A percentile compares a stretch with the other conserved stretches of the same genome.
phyloP scores from a whole-genome alignment of 352 stramenopile genomes.

The Phytophthora quininea region DNA sequence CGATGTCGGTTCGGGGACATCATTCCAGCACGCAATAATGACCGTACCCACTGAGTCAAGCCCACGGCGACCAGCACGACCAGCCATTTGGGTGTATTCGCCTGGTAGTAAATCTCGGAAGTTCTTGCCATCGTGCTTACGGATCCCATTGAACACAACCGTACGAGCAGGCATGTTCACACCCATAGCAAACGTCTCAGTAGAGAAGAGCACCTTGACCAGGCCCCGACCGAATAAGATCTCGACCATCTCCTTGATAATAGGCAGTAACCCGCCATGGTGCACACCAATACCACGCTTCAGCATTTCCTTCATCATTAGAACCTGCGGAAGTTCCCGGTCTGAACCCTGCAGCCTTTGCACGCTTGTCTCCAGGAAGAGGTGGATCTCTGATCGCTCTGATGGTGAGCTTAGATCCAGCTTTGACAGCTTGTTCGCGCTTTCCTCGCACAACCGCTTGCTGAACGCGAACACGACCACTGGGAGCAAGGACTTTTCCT shows the following conservation, averaged over 20 bases:
- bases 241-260: constrained; percentile 99
- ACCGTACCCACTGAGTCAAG: constrained; percentile 97
- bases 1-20: constrained; percentile 96
- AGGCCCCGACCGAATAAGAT: constrained; percentile 97
- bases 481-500: constrained; percentile 93
- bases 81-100: constrained; percentile 98
- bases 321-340: constrained; percentile 97
- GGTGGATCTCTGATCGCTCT: constrained; percentile 83
- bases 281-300: constrained; percentile 97
- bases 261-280: constrained; percentile 96
- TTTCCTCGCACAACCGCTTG: constrained; percentile 86
- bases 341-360: constrained; percentile 93
- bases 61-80: constrained; percentile 95
- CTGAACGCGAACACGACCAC: constrained; percentile 96
- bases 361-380: constrained; percentile 81
- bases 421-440: constrained; percentile 75
- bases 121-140: constrained; percentile 97
- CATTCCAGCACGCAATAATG: constrained; percentile 97
- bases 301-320: constrained; percentile 97
- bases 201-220: constrained; percentile 99
- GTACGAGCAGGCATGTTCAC: constrained; percentile 99
- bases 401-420: constrained; percentile 74
- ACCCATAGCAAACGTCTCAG: constrained; percentile 99
- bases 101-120: constrained; percentile 90
- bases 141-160: constrained; percentile 97